Evolutionary conservation across 352 stramenopile genomes (phyloP).

Genomic region (Discostella stelligera): DNA sequence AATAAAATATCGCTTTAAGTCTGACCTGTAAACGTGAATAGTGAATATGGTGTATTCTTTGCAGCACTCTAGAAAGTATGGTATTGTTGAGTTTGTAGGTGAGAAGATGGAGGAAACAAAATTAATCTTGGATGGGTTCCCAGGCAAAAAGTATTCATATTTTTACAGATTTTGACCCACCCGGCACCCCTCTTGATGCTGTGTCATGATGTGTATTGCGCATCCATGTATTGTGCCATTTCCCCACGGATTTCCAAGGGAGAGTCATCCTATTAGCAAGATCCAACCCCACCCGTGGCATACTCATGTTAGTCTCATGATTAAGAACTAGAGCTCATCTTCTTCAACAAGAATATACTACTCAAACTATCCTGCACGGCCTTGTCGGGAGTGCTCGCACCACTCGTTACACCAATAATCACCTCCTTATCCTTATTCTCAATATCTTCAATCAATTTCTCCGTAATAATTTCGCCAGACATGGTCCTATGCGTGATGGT

Average conservation of each 20-base stretch:
- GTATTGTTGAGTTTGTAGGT: no score
- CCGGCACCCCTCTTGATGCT: no score
- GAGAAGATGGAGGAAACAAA: no score
- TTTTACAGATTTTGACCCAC: no score
- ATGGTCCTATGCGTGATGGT: constrained; percentile 84
- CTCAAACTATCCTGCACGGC: constrained; percentile 82
- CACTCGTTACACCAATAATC: constrained; percentile 81
- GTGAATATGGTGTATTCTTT: no score
- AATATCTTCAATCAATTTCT: constrained; percentile 71
- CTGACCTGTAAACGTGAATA: no score
- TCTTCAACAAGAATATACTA: constrained; percentile 85
- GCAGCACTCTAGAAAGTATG: no score
- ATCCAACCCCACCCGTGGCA: not conserved
- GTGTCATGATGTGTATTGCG: no score
- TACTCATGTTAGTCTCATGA: not conserved
- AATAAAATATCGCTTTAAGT: no score
- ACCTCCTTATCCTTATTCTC: constrained; percentile 75
- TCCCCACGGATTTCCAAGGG: not conserved
- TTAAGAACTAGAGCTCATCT: constrained; percentile 36
- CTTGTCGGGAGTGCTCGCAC: constrained; percentile 79
- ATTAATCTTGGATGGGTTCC: no score
- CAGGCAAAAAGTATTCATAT: no score
- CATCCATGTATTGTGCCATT: no score
- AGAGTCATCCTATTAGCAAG: not conserved
- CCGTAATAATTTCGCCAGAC: constrained; percentile 77